phyloP scores from a whole-genome alignment of 176 grass and related monocot genomes.

The Eleusine coracana region DNA sequence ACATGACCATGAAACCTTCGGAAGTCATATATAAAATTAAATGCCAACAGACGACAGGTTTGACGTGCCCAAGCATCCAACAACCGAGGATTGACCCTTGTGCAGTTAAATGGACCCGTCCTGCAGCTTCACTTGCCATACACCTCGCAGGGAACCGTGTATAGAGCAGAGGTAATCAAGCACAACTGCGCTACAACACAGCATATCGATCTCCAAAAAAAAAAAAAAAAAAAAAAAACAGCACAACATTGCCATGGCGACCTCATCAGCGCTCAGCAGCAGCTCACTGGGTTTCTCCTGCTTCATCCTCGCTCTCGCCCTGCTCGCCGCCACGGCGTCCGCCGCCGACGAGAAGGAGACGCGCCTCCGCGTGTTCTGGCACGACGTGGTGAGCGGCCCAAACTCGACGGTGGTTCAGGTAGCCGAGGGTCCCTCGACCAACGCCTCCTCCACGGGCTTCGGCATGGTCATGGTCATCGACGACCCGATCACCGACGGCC shows the following conservation, averaged over 20 bases:
- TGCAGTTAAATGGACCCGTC: background rate
- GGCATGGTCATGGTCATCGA: slow-evolving; percentile 50
- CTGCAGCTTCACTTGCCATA: background rate
- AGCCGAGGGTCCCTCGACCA: background rate
- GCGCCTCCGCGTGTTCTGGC: slow-evolving; percentile 67
- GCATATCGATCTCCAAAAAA: too few relatives aligned
- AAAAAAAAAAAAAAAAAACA: too few relatives aligned
- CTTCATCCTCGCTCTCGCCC: background rate
- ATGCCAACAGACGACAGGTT: too few relatives aligned
- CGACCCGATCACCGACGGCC: slow-evolving; percentile 53
- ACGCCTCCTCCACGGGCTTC: slow-evolving; percentile 25
- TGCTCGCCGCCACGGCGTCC: background rate
- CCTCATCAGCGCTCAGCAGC: background rate
- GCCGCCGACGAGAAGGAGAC: slow-evolving; percentile 29
- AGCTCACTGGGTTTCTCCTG: background rate
- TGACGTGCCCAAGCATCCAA: background rate
- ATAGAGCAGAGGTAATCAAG: background rate
- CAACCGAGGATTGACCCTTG: background rate
- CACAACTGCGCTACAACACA: background rate
- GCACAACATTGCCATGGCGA: background rate
- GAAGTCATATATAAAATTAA: background rate
- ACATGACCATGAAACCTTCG: background rate
- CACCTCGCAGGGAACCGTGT: background rate
- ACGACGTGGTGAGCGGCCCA: slow-evolving; percentile 60
- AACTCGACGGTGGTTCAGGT: slow-evolving; percentile 42